These are phyloP conservation scores for Fusarium tupiense DNA, from an alignment of 2,329 filamentous ascomycete species.

Conservation along the genomic window DNA sequence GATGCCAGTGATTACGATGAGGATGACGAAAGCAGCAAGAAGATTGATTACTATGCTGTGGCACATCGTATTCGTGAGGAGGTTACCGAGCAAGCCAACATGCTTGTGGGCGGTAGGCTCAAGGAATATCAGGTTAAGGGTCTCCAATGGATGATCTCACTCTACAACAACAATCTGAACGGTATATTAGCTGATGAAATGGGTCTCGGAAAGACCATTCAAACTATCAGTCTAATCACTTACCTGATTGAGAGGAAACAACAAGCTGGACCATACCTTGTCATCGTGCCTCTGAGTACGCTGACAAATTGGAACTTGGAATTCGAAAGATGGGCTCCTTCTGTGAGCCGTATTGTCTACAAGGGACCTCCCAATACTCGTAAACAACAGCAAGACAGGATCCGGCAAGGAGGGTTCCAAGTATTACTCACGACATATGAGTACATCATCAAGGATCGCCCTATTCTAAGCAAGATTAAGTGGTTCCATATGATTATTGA, in stretches of 20 bases:
- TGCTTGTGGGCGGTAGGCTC: constrained; percentile 88
- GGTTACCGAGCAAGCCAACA: constrained; percentile 81
- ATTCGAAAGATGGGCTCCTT: constrained; percentile 98
- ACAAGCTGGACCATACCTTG: constrained; percentile 90
- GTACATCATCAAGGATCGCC: constrained; percentile 99
- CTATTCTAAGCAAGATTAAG: constrained; percentile 96
- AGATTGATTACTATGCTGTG: constrained; percentile 99
- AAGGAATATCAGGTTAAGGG: constrained; percentile 99
- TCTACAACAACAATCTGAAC: constrained; percentile 99
- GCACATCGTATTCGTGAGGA: constrained; percentile 96
- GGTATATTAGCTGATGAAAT: constrained; percentile 99
- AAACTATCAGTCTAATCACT: constrained; percentile 97
- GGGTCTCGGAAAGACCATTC: constrained; percentile 99
- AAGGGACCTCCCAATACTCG: constrained; percentile 91
- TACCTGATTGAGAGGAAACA: constrained; percentile 97
- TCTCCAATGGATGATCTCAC: constrained; percentile 98
- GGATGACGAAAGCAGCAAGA: constrained; percentile 75
- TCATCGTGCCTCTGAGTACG: constrained; percentile 96
- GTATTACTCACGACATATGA: constrained; percentile 98
- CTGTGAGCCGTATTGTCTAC: constrained; percentile 88
- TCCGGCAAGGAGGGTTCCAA: constrained; percentile 94
- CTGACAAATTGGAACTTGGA: constrained; percentile 99
- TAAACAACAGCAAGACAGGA: constrained; percentile 91
- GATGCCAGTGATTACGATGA: constrained; percentile 75
- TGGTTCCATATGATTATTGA: constrained; percentile 99